Base-by-base conservation (phyloP, 805 yeast genomes). In the Hanseniaspora opuntiae region DNA sequence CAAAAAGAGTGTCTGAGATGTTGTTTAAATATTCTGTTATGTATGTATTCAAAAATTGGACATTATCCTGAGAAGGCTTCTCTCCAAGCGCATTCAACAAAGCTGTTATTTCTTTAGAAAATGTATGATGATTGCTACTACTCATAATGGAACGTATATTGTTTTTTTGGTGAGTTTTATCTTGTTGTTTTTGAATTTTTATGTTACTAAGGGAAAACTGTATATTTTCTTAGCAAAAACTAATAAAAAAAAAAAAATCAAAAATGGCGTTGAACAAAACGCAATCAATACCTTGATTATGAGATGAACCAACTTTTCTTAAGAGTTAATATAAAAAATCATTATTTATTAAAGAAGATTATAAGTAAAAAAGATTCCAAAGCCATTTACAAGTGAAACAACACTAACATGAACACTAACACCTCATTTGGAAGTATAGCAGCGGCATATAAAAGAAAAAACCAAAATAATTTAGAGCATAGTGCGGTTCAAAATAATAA, bases 371-470 rank as follows among this genome's bases (percentile, higher is more conserved):
- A 25, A 7, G 1, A 25, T 25, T 25, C 28, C 9, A 36, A 16
- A 36, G 2, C 11, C 14, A 17, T 14, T 17, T 16, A n/a, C 10
- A 16, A 41, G 17, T 47, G 24, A n/a, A 22, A 14, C 24, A 25
- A 25, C 28, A 6, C 28, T 6, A 8, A 25, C 7, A 63, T 62
- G 68, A 64, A 65, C 46, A 62, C 60, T 44, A 70, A 83, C 1
- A 74, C 84, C 2, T 82, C 88, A 0, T 83, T 82, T 64, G 78
- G 82, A 49, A 79, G 85, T 61, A 80, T 83, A 39, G 63, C 82
- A 44, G 86, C 82, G 4, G 84, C 84, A n/a, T 86, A 82, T 2
- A 71, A 77, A 62, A 74, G 74, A 53, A 72, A 81, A 64, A 85
- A 55, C 56, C 65, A 72, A 9, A 52, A 53, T 6, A 46, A 28